Evolutionary conservation across 2,329 filamentous ascomycete genomes (phyloP).

Genomic region (Trichoderma guizhouense): DNA sequence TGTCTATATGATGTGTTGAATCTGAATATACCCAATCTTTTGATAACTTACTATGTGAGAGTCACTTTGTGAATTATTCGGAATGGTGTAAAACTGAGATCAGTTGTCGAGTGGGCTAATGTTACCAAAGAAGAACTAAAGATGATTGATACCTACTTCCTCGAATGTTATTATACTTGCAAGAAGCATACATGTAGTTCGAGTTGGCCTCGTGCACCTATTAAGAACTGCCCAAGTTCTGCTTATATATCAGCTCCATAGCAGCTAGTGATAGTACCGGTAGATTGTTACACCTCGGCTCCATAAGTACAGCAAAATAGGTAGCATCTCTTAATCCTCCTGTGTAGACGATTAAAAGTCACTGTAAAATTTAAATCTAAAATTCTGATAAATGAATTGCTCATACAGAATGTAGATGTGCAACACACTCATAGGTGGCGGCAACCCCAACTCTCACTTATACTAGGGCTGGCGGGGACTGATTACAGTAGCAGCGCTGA

Average conservation of each 20-base stretch:
- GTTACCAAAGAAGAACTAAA: neutral
- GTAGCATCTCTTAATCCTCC: neutral
- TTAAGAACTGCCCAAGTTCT: neutral
- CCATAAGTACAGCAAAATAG: neutral
- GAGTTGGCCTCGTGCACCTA: no score
- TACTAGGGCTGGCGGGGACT: neutral
- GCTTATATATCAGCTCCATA: neutral
- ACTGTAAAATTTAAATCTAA: neutral
- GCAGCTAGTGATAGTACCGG: neutral
- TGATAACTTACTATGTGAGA: neutral
- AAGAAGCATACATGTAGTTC: neutral
- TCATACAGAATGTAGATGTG: no score
- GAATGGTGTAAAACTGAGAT: neutral
- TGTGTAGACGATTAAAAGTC: neutral
- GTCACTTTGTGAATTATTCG: neutral
- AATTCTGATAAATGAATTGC: neutral
- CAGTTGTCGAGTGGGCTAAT: neutral
- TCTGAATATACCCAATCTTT: conserved; percentile 5
- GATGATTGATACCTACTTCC: neutral
- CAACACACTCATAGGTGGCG: no score
- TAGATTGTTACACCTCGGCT: neutral
- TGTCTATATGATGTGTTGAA: neutral
- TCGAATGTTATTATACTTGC: neutral
- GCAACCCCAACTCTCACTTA: no score
- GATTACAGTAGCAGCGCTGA: neutral